Percentiles rank a stretch among this genome's conserved stretches.
phyloP scores from a whole-genome alignment of 257 asterid species.

The Salvia hispanica region DNA sequence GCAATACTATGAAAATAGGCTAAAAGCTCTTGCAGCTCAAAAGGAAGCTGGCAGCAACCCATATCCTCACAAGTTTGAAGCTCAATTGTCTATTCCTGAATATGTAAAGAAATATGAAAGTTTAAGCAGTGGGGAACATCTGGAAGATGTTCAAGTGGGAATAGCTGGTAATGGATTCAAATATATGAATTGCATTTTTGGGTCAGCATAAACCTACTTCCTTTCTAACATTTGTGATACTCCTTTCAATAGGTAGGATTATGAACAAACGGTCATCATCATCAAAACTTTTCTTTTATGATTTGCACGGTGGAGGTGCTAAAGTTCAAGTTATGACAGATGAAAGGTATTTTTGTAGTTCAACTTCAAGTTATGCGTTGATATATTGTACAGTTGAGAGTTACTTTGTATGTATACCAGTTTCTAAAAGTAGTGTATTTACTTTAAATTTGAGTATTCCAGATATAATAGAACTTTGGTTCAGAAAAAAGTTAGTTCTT shows the following conservation, averaged over 20 bases:
- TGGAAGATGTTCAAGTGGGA: constrained; percentile 65
- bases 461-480: background rate
- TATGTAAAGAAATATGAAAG: constrained; percentile 56
- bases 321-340: constrained; percentile 89
- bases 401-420: too few relatives aligned
- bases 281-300: constrained; percentile 78
- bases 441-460: background rate
- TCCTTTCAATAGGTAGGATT: constrained; percentile 58
- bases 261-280: constrained; percentile 78
- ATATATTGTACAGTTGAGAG: background rate
- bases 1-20: constrained; percentile 83
- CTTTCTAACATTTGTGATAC: background rate
- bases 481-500: too few relatives aligned
- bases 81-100: constrained; percentile 55
- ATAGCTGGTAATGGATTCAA: constrained; percentile 59
- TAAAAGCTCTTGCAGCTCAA: constrained; percentile 40
- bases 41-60: constrained; percentile 69
- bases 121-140: constrained; percentile 64
- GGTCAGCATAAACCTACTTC: background rate
- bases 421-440: too few relatives aligned
- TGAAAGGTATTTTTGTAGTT: constrained; percentile 55
- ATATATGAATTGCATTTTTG: background rate
- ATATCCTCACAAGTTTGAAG: constrained; percentile 74
- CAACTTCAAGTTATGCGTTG: background rate
- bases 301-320: constrained; percentile 76